phyloP scores from a whole-genome alignment of 108 stramenopile genomes.

The Parietichytrium sp. region DNA sequence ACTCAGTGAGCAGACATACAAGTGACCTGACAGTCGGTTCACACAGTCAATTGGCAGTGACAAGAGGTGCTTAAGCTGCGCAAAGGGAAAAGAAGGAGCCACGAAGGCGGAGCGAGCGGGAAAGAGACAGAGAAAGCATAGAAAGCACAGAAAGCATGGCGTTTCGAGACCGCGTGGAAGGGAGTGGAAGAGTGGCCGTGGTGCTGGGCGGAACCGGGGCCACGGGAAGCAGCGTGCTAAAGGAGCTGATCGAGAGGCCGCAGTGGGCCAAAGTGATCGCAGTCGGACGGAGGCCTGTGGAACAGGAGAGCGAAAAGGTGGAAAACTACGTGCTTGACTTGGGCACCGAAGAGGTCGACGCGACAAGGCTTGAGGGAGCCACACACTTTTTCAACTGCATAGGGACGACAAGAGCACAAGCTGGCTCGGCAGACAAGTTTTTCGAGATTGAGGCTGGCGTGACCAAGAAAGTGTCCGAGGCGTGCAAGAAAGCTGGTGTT shows the following conservation, averaged over 20 bases:
- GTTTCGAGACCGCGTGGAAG: no score
- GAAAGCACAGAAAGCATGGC: no score
- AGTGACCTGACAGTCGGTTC: no score
- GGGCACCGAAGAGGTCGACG: background rate
- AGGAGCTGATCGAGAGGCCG: background rate
- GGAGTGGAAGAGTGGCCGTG: background rate
- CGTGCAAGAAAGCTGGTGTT: background rate
- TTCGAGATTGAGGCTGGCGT: conserved; percentile 33
- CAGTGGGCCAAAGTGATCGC: background rate
- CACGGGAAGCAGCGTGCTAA: background rate
- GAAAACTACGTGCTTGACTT: conserved; percentile 11
- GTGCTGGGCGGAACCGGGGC: conserved; percentile 27
- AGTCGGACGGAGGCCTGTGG: background rate
- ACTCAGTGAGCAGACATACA: no score
- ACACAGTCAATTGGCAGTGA: no score
- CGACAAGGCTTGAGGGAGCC: background rate
- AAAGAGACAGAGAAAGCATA: no score
- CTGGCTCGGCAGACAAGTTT: background rate
- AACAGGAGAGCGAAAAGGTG: conserved; percentile 15
- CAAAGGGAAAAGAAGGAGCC: no score
- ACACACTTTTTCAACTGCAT: background rate
- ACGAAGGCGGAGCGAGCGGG: no score
- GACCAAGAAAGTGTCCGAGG: background rate
- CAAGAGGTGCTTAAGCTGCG: no score
- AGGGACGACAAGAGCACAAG: background rate